Percentiles rank a stretch among this genome's conserved stretches.
phyloP scores from a whole-genome alignment of 306 rosid genomes.

The Vigna radiata region DNA sequence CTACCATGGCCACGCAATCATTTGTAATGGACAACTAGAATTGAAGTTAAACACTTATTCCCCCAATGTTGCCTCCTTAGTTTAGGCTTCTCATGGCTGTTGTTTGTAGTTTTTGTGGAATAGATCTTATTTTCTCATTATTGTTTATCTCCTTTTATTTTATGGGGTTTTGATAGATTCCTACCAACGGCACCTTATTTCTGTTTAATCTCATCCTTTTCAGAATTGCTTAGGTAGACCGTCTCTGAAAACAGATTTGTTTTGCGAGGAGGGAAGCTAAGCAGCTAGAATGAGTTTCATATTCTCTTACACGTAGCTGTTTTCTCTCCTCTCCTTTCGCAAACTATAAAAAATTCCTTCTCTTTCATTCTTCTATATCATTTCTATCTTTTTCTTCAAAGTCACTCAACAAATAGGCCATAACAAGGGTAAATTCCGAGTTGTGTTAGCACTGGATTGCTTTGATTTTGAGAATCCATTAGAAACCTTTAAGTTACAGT shows the following conservation, averaged over 20 bases:
- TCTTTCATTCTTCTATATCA: too few relatives aligned
- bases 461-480: too few relatives aligned
- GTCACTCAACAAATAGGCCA: too few relatives aligned
- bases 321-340: too few relatives aligned
- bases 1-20: too few relatives aligned
- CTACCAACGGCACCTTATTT: background rate
- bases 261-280: background rate
- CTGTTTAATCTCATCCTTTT: background rate
- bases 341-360: too few relatives aligned
- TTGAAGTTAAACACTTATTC: conserved; percentile 6
- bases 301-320: background rate
- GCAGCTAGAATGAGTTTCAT: background rate
- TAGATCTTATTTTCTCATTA: background rate
- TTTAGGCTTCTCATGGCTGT: background rate
- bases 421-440: too few relatives aligned
- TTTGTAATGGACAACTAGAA: background rate
- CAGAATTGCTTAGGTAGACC: background rate
- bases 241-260: background rate
- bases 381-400: too few relatives aligned
- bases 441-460: too few relatives aligned
- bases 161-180: background rate
- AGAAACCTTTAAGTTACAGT: too few relatives aligned
- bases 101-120: background rate
- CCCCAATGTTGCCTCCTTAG: conserved; percentile 13
- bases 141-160: background rate